Base-by-base conservation (phyloP, 2,329 filamentous ascomycete species). In the Beauveria medogensis region DNA sequence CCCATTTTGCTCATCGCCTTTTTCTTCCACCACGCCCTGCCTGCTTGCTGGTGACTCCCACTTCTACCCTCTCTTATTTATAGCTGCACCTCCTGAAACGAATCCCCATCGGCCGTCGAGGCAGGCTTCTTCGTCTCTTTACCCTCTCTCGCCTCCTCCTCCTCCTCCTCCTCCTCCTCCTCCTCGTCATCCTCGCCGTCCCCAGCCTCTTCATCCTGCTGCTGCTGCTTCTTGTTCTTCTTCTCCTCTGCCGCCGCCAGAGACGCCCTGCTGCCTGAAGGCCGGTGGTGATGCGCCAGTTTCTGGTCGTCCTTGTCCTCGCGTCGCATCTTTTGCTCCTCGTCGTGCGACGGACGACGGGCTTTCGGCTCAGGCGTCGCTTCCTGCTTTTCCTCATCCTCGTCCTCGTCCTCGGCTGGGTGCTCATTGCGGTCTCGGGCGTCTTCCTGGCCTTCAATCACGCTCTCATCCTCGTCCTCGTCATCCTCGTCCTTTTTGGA, bases 31-130 rank as follows among this genome's bases (percentile, higher is more conserved):
- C 28, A n/a, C 26, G 10, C 3, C 9, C 28, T 43, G 10, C 53
- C 40, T 56, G 54, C 20, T 47, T 47, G 43, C 43, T 56, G 4
- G 2, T 9, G 4, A 40, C 9, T 30, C 9, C 34, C 6, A 2
- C 28, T 43, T 7, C 43, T 7, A 30, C 8, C n/a, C 5, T 10
- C 9, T 52, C 47, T 6, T 3, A 2, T 37, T 67, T 75, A 87
- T 67, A 87, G 73, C 63, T 81, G 82, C 52, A 87, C 83, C 65
- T 87, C 82, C 67, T 87, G 83, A 71, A 87, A 87, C n/a, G 82
- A 83, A 5, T 78, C 77, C 0, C 81, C 80, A 64, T 84, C 82
- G 20, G 82, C 78, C 7, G 81, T 82, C 47, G 75, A 72, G 18
- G 75, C 73, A 0, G 76, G 72, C 64, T 77, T 79, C 52, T 73